Base-by-base conservation (phyloP, 192 early-diverging fungal species). In the Geranomyces variabilis region DNA sequence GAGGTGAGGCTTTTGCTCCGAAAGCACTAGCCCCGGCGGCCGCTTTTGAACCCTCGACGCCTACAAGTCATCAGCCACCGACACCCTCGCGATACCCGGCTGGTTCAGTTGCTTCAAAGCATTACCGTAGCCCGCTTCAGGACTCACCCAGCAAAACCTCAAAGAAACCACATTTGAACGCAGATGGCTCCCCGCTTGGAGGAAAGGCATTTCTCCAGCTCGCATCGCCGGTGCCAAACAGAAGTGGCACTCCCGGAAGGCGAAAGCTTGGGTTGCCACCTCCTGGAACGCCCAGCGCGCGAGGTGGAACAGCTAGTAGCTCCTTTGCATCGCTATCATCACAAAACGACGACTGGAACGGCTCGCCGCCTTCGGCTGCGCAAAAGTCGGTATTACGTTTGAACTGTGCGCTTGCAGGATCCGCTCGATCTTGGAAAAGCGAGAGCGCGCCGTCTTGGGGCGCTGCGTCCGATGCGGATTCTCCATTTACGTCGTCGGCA, bases 71-170 rank as follows among this genome's bases (percentile, higher is more conserved):
- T 26, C 57, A 49, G 19, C 65, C 46, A 29, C 53, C 44, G 7
- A 61, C 63, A 13, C 51, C 71, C 29, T 45, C 72, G 15, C 56
- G 60, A 46, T 22, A 22, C 61, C 53, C 33, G 6, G 14, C 51
- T 22, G 30, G 55, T 29, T 71, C 66, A 33, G 60, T 61, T 41
- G 56, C 43, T 45, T 55, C 66, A n/a, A 67, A 78, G 68, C 43
- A 76, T 28, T 36, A 47, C 29, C 45, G 76, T 22, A 74, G 65
- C 47, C 73, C 76, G 21, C 72, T 78, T 6, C 55, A 67, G 53
- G 79, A 80, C 36, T 66, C 69, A 0, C 79, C 79, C 36, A 45
- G 69, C 15, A 80, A 80, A 51, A 68, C 59, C 61, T 48, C 63
- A 10, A 80, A 77, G 31, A 64, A 71, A 29, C 31, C 57, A 36